Base-by-base conservation (phyloP, 1,284 basidiomycete genomes). In the Trichosporon asahii region DNA sequence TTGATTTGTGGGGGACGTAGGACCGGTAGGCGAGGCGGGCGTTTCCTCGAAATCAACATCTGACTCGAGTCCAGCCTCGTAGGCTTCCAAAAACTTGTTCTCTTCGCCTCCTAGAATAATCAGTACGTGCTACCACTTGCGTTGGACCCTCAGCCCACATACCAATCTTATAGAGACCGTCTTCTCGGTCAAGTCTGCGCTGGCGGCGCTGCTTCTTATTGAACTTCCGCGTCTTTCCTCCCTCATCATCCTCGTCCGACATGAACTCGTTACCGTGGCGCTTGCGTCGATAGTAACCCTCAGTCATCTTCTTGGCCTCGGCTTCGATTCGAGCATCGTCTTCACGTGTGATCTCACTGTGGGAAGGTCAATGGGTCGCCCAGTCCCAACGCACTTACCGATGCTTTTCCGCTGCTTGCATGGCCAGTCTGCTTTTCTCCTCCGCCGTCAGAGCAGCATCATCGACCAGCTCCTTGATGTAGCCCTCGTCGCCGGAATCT, bases 311-410 rank as follows among this genome's bases (percentile, higher is more conserved):
- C 40, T 73, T 73, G 2, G 81, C 80, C 63, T 78, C 76, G 0
- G 72, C 76, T 64, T 79, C 78, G 1, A 76, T 72, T 33, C 74
- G 76, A 11, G 72, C 77, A 67, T 82, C 81, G 64, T 82, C 81
- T 8, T 70, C 76, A 18, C 66, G 31, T 27, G 76, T 73, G 15
- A 80, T 74, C 64, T 81, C 77, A 23, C 79, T 80, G 57, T 18
- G 11, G 21, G 44, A 3, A 33, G 44, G 6, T 63, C 31, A 31
- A n/a, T n/a, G n/a, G n/a, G n/a, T n/a, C n/a, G n/a, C n/a, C n/a
- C n/a, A n/a, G n/a, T n/a, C n/a, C n/a, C n/a, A n/a, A 35, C 6
- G 18, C 4, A 72, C 78, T 64, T 55, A 80, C 79, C 80, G 71
- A n/a, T 68, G 69, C 69, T 80, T 82, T 14, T 70, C 76, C 2